Evolutionary conservation across 495 filamentous ascomycete species (phyloP).

Genomic region (Aspergillus conjunctus): DNA sequence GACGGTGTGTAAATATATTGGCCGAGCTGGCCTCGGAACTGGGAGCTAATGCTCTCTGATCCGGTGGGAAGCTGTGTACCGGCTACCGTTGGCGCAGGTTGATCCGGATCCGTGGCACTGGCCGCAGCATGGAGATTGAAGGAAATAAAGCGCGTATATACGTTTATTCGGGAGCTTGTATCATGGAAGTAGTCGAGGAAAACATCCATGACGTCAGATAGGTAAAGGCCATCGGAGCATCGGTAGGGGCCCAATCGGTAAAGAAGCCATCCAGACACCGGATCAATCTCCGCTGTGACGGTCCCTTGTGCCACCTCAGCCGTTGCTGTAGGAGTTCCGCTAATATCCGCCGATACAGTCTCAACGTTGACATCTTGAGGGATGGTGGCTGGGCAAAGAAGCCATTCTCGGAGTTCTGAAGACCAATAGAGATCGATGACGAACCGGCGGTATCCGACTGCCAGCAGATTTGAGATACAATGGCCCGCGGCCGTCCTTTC

Average conservation of each 20-base stretch:
- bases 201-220: slow-evolving; percentile 50
- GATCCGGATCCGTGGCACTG: slow-evolving; percentile 36
- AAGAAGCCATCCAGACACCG: slow-evolving; percentile 38
- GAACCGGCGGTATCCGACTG: slow-evolving; percentile 59
- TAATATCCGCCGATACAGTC: slow-evolving; percentile 29
- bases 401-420: slow-evolving; percentile 50
- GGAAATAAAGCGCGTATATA: slow-evolving; percentile 51
- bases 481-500: slow-evolving; percentile 45
- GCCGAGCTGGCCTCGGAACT: slow-evolving; percentile 43
- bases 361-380: slow-evolving; percentile 31
- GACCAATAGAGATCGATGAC: slow-evolving; percentile 70
- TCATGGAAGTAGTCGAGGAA: slow-evolving; percentile 50
- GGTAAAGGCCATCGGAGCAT: slow-evolving; percentile 54
- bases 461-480: slow-evolving; percentile 64
- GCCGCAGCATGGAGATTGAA: slow-evolving; percentile 64
- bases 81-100: slow-evolving; percentile 41
- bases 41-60: slow-evolving; percentile 34
- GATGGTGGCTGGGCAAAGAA: slow-evolving; percentile 58
- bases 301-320: slow-evolving; percentile 29
- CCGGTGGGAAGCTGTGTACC: slow-evolving; percentile 38
- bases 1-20: slow-evolving; percentile 57
- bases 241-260: slow-evolving; percentile 56
- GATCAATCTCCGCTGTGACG: slow-evolving; percentile 30
- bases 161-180: slow-evolving; percentile 47
- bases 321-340: slow-evolving; percentile 29